Evolutionary conservation across 768 basidiomycete genomes (phyloP), one percentile per base, ranked within the genome.

Genomic region (Leccinum subgranulosum): DNA sequence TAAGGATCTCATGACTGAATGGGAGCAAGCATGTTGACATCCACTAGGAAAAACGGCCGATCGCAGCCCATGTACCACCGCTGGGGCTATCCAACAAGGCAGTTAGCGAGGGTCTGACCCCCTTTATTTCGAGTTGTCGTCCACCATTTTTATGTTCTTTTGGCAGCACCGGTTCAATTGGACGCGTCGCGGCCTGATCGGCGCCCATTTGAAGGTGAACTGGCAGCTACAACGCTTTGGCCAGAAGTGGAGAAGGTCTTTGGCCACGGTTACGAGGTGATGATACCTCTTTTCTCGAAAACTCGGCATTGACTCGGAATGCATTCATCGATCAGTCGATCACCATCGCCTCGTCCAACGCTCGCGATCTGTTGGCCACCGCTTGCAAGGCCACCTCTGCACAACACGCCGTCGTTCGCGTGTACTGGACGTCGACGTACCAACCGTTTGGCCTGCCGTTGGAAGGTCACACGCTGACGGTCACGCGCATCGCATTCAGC

Each of bases 211-310:
- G 97, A 98, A 68, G 92, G 91, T 11, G 94, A 98, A 70, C 79
- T 98, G 0, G 87, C 92, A 0, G 81, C 85, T 0, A 81, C 83
- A 15, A 98, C 96, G 0, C 78, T 98, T 1, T 99, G 97, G 97
- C 97, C 96, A 0, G 97, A 99, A 75, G 77, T 85, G 1, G 97
- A 98, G 66, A 99, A 99, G 70, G 79, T 99, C 1, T 99, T 97
- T 70, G 97, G 96, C 5, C 97, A 98, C 72, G 94, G 96, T 43
- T 98, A 98, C 65, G 97, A 99, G 82, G 93, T 89, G 58, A 54
- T 1, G 33, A 57, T 29, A n/a, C 25, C 2, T 53, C 19, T 45
- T 21, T 46, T 31, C 33, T 49, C 4, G 56, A 34, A 39, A 53
- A 33, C 28, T 17, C 14, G 27, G 45, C 19, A 28, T 23, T 60